Conservation (phyloP, 352 stramenopile genomes). For the Thalassiosira exigua region DNA sequence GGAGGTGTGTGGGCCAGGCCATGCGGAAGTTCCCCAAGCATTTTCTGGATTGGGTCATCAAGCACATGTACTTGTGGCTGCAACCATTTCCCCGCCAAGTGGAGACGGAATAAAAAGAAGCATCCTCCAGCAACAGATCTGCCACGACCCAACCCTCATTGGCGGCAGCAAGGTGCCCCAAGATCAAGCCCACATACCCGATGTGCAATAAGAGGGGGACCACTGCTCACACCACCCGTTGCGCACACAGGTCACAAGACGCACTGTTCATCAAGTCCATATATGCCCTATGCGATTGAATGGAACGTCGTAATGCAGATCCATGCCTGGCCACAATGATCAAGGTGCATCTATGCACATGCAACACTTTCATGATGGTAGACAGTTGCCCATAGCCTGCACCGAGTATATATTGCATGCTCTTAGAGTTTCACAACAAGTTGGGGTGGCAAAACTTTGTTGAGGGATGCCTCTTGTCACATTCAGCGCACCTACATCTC, state of each 20-base stretch:
- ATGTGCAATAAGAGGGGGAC: too few relatives aligned
- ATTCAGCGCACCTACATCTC: neutral
- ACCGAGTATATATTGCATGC: neutral
- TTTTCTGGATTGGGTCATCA: slow-evolving; percentile 20
- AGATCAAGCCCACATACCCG: too few relatives aligned
- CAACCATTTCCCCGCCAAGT: slow-evolving; percentile 23
- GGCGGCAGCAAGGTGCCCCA: too few relatives aligned
- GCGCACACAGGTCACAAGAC: too few relatives aligned
- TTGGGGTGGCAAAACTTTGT: slow-evolving; percentile 44
- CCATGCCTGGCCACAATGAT: neutral
- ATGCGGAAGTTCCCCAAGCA: slow-evolving; percentile 16
- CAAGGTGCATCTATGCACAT: slow-evolving; percentile 5
- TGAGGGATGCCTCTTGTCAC: slow-evolving; percentile 14
- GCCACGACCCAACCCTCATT: slow-evolving; percentile 11
- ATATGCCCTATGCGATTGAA: slow-evolving; percentile 1
- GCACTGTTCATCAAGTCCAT: slow-evolving; percentile 26
- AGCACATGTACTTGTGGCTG: slow-evolving; percentile 38
- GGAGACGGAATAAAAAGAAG: too few relatives aligned
- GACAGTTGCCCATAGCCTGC: neutral
- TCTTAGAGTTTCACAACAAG: slow-evolving; percentile 1
- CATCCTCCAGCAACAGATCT: slow-evolving; percentile 16
- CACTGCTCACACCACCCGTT: too few relatives aligned
- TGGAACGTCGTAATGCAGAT: slow-evolving; percentile 16
- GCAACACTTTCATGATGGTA: neutral
- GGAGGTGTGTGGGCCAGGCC: slow-evolving; percentile 16